A percentile compares a stretch with the other conserved stretches of the same genome.
phyloP scores from a whole-genome alignment of 148 eudicot genomes.

The Vaccinium darrowii region DNA sequence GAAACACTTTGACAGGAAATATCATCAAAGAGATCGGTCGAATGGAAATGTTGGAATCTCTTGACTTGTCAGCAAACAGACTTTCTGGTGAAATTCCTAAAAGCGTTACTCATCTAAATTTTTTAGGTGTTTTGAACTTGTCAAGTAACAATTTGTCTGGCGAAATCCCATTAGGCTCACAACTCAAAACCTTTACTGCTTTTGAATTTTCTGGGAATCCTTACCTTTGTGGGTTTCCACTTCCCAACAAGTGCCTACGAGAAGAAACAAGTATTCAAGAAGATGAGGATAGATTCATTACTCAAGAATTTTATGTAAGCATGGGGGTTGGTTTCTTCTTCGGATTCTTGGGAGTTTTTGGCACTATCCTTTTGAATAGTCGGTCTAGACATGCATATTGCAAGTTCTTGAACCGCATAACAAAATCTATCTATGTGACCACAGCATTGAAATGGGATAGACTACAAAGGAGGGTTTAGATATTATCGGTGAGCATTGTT shows the following conservation, averaged over 20 bases:
- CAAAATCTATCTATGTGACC: neutral
- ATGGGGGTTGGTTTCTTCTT: slow-evolving; percentile 4
- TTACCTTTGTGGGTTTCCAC: neutral
- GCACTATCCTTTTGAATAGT: neutral
- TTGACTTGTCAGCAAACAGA: slow-evolving; percentile 24
- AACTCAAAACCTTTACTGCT: slow-evolving; percentile 21
- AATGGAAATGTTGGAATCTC: slow-evolving; percentile 20
- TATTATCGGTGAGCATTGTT: too few relatives aligned
- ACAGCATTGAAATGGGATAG: too few relatives aligned
- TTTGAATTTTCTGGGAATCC: slow-evolving; percentile 21
- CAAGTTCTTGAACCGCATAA: neutral
- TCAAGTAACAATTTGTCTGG: neutral
- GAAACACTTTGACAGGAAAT: slow-evolving; percentile 22
- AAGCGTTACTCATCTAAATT: slow-evolving; percentile 16
- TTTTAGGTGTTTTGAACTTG: slow-evolving; percentile 22
- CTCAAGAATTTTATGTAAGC: neutral
- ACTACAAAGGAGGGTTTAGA: too few relatives aligned
- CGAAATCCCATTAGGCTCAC: slow-evolving; percentile 21
- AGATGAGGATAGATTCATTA: neutral
- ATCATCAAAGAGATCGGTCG: slow-evolving; percentile 15
- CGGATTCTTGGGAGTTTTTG: slow-evolving; percentile 12
- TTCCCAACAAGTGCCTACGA: slow-evolving; percentile 9
- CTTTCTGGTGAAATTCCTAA: slow-evolving; percentile 26
- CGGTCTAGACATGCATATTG: neutral
- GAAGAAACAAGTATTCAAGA: neutral